Conservation (phyloP, 352 stramenopile genomes). For the Globisporangium iwayamae region DNA sequence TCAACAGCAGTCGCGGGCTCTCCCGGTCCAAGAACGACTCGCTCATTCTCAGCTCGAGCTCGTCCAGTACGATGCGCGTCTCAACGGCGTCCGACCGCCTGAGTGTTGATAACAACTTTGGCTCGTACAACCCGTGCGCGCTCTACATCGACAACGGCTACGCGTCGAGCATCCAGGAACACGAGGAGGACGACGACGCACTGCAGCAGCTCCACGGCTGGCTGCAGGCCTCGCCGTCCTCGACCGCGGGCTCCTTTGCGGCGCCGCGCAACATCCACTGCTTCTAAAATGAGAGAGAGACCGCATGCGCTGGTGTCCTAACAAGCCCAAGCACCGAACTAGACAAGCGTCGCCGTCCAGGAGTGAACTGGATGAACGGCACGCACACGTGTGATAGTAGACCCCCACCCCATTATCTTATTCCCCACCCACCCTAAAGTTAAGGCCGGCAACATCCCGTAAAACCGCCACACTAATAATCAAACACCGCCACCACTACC, state of each 20-base stretch:
- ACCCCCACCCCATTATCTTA: conserved; percentile 8
- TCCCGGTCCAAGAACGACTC: conserved; percentile 35
- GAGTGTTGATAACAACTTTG: conserved; percentile 75
- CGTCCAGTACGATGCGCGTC: conserved; percentile 37
- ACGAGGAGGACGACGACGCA: conserved; percentile 47
- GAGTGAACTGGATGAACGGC: conserved; percentile 7
- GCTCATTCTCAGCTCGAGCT: conserved; percentile 43
- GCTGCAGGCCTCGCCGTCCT: conserved; percentile 60
- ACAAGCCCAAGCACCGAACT: neutral
- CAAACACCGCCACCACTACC: too few species aligned
- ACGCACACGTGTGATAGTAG: conserved; percentile 5
- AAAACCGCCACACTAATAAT: neutral
- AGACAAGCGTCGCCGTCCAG: neutral
- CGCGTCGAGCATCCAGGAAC: conserved; percentile 58
- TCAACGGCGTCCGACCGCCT: conserved; percentile 57
- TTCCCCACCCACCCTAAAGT: conserved; percentile 5
- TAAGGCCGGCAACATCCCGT: neutral
- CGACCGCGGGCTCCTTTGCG: conserved; percentile 50
- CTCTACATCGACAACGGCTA: conserved; percentile 44
- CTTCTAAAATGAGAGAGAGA: conserved; percentile 13
- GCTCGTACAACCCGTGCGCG: conserved; percentile 53
- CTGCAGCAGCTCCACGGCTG: conserved; percentile 59
- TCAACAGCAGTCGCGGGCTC: conserved; percentile 27
- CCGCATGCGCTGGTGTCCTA: neutral
- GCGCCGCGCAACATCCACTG: conserved; percentile 21